Evolutionary conservation across 192 early-diverging fungal species (phyloP), one percentile per base, ranked within the genome.

Genomic region (Lobosporangium transversale): DNA sequence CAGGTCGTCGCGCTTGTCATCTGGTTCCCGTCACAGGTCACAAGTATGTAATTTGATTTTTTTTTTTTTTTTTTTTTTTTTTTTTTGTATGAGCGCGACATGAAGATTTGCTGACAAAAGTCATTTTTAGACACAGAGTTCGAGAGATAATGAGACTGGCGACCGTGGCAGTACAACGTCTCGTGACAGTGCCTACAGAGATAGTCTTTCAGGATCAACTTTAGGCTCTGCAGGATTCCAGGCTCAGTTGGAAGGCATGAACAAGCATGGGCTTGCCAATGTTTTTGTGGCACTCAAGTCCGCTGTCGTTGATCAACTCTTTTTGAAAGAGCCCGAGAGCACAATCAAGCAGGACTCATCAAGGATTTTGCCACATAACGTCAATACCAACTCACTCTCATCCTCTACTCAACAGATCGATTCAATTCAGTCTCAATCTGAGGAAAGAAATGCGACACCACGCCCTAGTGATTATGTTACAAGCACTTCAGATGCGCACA

Each of bases 81-180:
- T 35, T 47, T 17, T 33, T 27, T 29, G 31, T 32, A 29, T 26
- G 8, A 10, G 8, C 11, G 8, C 12, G 11, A 33, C n/a, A 36
- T 36, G 18, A n/a, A 36, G 7, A n/a, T 5, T 20, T n/a, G 12
- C 53, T 15, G 8, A 33, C 20, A 33, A n/a, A 33, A 24, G n/a
- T 33, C 42, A 20, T 30, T 37, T 51, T 5, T 51, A 21, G n/a
- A 23, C 31, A 53, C 48, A 75, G 71, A 50, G 59, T 14, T 76
- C 73, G 1, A 61, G 54, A 29, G 73, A 76, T 56, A 51, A 57
- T 4, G 73, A 76, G 43, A 62, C 58, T 36, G 73, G 73, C 27
- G 73, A 76, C 29, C 63, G 73, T 27, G 73, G 73, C 58, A 76
- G 73, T 36, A 76, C 73, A 21, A 76, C 73, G 0, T 76, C 73